Percentiles rank a stretch among this genome's conserved stretches.
phyloP scores from a whole-genome alignment of 2,329 filamentous ascomycete genomes.

The Penicillium sp. region DNA sequence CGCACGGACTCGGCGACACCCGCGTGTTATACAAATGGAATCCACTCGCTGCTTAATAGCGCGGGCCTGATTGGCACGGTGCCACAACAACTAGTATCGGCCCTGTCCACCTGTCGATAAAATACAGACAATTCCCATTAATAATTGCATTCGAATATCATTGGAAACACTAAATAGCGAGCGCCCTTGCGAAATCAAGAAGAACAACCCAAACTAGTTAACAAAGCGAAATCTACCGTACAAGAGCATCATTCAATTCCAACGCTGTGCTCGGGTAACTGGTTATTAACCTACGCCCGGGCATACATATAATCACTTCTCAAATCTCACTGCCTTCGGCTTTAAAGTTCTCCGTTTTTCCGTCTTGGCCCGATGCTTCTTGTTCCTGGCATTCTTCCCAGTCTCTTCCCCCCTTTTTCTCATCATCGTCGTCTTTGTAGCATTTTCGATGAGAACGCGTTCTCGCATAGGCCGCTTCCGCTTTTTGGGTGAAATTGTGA shows the following conservation, averaged over 20 bases:
- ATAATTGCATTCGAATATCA: not conserved
- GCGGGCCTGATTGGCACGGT: constrained; percentile 9
- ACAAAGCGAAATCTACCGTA: not conserved
- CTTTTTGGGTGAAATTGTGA: not conserved
- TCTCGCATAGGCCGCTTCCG: not conserved
- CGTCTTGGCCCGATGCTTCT: not conserved
- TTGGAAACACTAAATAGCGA: not conserved
- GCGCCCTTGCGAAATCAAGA: not conserved
- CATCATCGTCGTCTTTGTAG: not conserved
- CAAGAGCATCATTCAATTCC: not conserved
- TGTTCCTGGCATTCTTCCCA: not conserved
- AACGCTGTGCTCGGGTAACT: too few species aligned
- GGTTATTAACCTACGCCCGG: too few species aligned
- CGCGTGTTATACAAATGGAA: not conserved
- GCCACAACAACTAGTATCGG: constrained; percentile 5
- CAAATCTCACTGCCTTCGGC: not conserved
- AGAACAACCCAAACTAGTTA: not conserved
- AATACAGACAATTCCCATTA: not conserved
- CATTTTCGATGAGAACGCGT: not conserved
- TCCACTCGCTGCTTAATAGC: constrained; percentile 13
- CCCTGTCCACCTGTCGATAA: not conserved
- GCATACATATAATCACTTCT: too few species aligned
- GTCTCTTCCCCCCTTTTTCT: not conserved
- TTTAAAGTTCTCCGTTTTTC: not conserved
- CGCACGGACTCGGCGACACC: constrained; percentile 4